phyloP scores from a whole-genome alignment of 2,329 filamentous ascomycete species.

The Aspergillus sp. region DNA sequence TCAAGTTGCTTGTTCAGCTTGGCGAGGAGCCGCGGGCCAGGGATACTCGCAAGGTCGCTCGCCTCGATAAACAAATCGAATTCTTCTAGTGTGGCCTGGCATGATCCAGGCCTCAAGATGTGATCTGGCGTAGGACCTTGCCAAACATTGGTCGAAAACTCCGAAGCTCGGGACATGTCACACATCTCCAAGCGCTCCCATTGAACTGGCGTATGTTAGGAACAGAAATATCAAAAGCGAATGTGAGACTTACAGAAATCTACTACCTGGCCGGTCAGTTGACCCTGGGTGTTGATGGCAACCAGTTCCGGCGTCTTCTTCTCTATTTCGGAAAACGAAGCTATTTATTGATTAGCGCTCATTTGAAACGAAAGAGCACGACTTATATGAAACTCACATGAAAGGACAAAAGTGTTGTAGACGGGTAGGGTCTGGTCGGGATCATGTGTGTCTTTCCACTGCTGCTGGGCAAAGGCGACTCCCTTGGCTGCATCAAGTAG shows the following conservation, averaged over 20 bases:
- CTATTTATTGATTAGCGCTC: slow-evolving; percentile 43
- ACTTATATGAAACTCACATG: slow-evolving; percentile 44
- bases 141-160: slow-evolving; percentile 88
- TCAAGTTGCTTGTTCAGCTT: slow-evolving; percentile 59
- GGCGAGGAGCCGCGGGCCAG: slow-evolving; percentile 65
- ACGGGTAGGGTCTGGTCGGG: slow-evolving; percentile 54
- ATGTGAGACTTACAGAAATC: slow-evolving; percentile 67
- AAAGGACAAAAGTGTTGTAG: slow-evolving; percentile 83
- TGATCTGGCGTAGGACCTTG: slow-evolving; percentile 82
- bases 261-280: slow-evolving; percentile 72
- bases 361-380: slow-evolving; percentile 1
- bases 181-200: slow-evolving; percentile 93
- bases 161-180: slow-evolving; percentile 82
- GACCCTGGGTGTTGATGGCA: slow-evolving; percentile 69
- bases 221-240: neutral
- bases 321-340: slow-evolving; percentile 71
- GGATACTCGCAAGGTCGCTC: slow-evolving; percentile 76
- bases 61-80: slow-evolving; percentile 89
- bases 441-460: slow-evolving; percentile 68
- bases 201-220: slow-evolving; percentile 49
- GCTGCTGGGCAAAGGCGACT: slow-evolving; percentile 72
- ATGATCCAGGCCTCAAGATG: slow-evolving; percentile 44
- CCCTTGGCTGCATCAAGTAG: slow-evolving; percentile 63
- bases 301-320: slow-evolving; percentile 67
- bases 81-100: slow-evolving; percentile 49